Percentiles rank a stretch among this genome's conserved stretches.
These are phyloP conservation scores for Pilaira anomala DNA, from an alignment of 192 early-diverging fungal genomes.

Conservation along the genomic window DNA sequence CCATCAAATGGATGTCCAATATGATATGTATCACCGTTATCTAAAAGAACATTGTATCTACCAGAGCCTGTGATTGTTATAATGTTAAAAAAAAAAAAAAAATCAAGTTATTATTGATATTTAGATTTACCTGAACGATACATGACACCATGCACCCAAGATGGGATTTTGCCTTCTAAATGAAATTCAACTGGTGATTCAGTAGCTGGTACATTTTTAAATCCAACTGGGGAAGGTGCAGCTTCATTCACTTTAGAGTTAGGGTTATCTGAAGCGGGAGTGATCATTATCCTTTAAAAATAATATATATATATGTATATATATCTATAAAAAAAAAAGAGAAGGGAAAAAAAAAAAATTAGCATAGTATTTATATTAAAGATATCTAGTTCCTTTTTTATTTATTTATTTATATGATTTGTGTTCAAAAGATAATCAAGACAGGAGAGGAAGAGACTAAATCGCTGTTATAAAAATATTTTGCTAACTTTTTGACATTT, in stretches of 20 bases:
- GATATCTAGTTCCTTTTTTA: background rate
- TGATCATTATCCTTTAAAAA: constrained; percentile 8
- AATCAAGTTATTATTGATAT: background rate
- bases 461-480: too few species aligned
- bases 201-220: constrained; percentile 31
- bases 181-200: background rate
- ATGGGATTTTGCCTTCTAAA: constrained; percentile 25
- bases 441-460: too few species aligned
- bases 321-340: background rate
- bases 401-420: background rate
- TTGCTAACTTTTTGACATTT: too few species aligned
- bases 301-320: too few species aligned
- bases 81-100: background rate
- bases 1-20: constrained; percentile 40
- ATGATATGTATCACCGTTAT: constrained; percentile 37
- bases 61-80: constrained; percentile 24
- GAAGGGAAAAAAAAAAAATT: constrained; percentile 6
- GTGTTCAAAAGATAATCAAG: too few species aligned
- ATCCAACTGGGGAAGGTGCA: constrained; percentile 31
- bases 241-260: background rate
- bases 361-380: background rate
- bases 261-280: constrained; percentile 16
- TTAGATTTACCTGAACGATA: constrained; percentile 29
- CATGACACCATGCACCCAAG: constrained; percentile 35
- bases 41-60: constrained; percentile 28